Evolutionary conservation across 805 yeast genomes (phyloP).

Genomic region (Metschnikowia corniflorae): DNA sequence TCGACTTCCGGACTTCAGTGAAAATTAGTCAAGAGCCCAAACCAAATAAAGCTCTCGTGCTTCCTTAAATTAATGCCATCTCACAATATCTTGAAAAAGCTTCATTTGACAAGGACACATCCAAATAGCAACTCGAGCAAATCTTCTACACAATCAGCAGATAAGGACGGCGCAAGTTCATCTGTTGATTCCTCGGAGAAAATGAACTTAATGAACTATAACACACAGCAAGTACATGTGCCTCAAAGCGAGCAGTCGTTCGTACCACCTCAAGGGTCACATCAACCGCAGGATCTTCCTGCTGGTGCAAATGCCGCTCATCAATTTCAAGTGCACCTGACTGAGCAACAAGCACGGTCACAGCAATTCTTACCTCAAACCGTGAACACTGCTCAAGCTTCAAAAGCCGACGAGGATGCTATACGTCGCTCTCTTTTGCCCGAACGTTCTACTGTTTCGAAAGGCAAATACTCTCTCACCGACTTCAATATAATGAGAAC

Average conservation of each 20-base stretch:
- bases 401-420: constrained; percentile 14
- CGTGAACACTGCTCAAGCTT: constrained; percentile 1
- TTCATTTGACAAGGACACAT: constrained; percentile 15
- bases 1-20: too few species aligned
- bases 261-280: constrained; percentile 1
- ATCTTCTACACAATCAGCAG: constrained; percentile 2
- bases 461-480: constrained; percentile 53
- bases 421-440: constrained; percentile 20
- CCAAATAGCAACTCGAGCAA: constrained; percentile 6
- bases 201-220: constrained; percentile 15
- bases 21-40: too few species aligned
- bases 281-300: neutral
- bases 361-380: neutral
- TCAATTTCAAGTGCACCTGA: constrained; percentile 5
- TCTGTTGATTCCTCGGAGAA: constrained; percentile 13
- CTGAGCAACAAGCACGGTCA: constrained; percentile 1
- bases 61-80: constrained; percentile 15
- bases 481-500: constrained; percentile 58
- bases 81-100: constrained; percentile 17
- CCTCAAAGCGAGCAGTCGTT: constrained; percentile 3
- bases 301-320: neutral
- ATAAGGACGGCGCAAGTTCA: constrained; percentile 1
- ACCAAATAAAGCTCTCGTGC: too few species aligned
- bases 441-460: constrained; percentile 30
- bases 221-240: constrained; percentile 3